A percentile compares a stretch with the other conserved stretches of the same genome.
Evolutionary conservation across 1,139 yeast genomes (phyloP).

Genomic region (Kurtzmaniella quercitrusa): DNA sequence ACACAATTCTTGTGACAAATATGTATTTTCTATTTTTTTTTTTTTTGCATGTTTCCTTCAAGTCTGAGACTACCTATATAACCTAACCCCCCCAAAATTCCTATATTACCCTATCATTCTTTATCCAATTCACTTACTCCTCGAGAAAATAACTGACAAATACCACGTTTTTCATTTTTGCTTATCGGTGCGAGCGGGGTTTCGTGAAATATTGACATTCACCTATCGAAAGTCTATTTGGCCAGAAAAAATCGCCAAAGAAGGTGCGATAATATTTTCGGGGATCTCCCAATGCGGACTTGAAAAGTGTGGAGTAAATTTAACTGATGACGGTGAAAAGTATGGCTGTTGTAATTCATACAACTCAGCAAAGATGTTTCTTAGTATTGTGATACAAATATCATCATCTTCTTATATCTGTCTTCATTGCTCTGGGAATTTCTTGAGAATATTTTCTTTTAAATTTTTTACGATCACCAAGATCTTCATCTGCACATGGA

Average conservation of each 20-base stretch:
- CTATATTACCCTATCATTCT: too few relatives aligned
- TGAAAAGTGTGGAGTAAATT: neutral
- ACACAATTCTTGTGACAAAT: too few relatives aligned
- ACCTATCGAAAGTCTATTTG: neutral
- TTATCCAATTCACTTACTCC: too few relatives aligned
- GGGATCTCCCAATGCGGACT: neutral
- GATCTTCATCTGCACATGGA: neutral
- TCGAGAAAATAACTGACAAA: too few relatives aligned
- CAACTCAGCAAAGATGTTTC: too few relatives aligned
- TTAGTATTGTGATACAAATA: too few relatives aligned
- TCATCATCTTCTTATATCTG: neutral
- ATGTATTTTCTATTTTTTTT: too few relatives aligned
- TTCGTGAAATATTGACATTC: neutral
- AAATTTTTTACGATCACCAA: constrained; percentile 5
- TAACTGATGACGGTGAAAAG: neutral
- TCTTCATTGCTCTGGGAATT: neutral
- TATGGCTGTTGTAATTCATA: neutral
- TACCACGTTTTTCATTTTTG: too few relatives aligned
- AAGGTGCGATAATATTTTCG: neutral
- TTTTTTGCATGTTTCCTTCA: too few relatives aligned
- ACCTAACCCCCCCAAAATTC: too few relatives aligned
- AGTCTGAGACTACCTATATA: too few relatives aligned
- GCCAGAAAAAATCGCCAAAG: neutral
- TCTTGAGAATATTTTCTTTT: constrained; percentile 6
- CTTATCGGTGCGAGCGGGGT: too few relatives aligned